phyloP scores from a whole-genome alignment of 2,329 filamentous ascomycete species.

The Leptographium lundbergii region DNA sequence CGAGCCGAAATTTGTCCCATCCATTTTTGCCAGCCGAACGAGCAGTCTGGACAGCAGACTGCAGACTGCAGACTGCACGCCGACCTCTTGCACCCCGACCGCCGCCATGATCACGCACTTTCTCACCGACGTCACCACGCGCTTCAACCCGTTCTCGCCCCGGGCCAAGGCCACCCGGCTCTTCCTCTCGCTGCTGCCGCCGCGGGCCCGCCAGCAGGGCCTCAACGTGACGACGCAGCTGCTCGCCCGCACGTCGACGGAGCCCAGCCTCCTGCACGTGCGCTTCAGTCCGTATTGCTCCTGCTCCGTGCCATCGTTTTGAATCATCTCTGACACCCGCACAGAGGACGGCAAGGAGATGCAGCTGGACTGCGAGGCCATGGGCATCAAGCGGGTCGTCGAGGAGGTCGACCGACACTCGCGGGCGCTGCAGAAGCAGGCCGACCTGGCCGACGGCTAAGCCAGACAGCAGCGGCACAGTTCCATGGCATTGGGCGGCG shows the following conservation, averaged over 20 bases:
- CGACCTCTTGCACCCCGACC: too few species aligned
- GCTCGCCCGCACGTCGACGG: conserved; percentile 55
- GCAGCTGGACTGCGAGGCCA: conserved; percentile 64
- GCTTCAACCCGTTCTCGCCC: conserved; percentile 84
- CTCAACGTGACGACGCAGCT: conserved; percentile 71
- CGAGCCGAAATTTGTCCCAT: too few species aligned
- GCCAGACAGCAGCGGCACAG: background rate
- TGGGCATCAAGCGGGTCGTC: conserved; percentile 74
- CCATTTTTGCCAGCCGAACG: too few species aligned
- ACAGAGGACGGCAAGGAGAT: conserved; percentile 89
- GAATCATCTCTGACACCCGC: background rate
- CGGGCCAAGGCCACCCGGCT: conserved; percentile 72
- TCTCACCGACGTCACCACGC: conserved; percentile 70
- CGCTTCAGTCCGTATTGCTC: conserved; percentile 63
- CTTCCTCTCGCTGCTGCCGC: conserved; percentile 75
- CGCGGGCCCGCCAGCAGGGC: conserved; percentile 57
- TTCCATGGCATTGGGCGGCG: background rate
- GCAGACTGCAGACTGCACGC: too few species aligned
- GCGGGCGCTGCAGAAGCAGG: conserved; percentile 65
- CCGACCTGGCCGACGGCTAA: conserved; percentile 51
- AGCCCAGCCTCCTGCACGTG: conserved; percentile 56
- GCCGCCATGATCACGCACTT: conserved; percentile 67
- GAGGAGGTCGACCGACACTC: conserved; percentile 89
- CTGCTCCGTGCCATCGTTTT: background rate
- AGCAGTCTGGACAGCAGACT: too few species aligned